phyloP scores from a whole-genome alignment of 495 filamentous ascomycete genomes.

The Eremomyces bilateralis region DNA sequence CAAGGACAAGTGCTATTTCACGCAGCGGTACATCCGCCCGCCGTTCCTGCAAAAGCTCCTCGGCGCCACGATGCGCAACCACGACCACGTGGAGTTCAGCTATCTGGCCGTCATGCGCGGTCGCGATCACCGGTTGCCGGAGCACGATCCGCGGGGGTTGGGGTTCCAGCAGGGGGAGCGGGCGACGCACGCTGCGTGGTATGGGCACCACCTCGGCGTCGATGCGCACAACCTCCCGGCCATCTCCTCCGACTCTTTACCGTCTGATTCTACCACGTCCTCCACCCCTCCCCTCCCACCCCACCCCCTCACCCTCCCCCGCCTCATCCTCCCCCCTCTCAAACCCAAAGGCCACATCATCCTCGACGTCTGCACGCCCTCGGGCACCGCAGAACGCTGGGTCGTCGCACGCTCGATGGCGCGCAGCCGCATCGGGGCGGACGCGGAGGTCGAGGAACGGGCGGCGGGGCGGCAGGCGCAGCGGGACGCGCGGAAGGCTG shows the following conservation, averaged over 20 bases:
- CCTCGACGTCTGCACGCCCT: constrained; percentile 76
- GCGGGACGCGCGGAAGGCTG: constrained; percentile 72
- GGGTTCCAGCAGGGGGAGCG: constrained; percentile 16
- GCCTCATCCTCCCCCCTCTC: constrained; percentile 54
- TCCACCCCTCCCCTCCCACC: constrained; percentile 12
- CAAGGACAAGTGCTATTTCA: constrained; percentile 81
- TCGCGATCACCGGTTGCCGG: constrained; percentile 14
- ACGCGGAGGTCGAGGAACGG: constrained; percentile 74
- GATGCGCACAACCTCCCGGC: background rate
- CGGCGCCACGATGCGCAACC: constrained; percentile 35
- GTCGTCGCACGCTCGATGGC: constrained; percentile 56
- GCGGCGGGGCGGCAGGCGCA: constrained; percentile 62
- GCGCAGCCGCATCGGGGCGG: constrained; percentile 70
- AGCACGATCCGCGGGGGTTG: constrained; percentile 5
- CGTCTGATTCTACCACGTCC: background rate
- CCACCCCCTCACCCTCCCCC: constrained; percentile 50
- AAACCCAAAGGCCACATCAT: constrained; percentile 77
- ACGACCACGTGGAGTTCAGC: constrained; percentile 77
- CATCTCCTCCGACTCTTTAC: background rate
- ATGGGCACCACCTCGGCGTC: constrained; percentile 17
- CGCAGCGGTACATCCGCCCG: constrained; percentile 71
- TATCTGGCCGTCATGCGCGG: constrained; percentile 79
- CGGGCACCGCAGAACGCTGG: constrained; percentile 81
- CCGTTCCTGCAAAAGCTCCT: constrained; percentile 61
- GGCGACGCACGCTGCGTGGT: constrained; percentile 21